These are phyloP conservation scores for Talaromyces thailandensis DNA, from an alignment of 495 filamentous ascomycete genomes.

Conservation along the genomic window DNA sequence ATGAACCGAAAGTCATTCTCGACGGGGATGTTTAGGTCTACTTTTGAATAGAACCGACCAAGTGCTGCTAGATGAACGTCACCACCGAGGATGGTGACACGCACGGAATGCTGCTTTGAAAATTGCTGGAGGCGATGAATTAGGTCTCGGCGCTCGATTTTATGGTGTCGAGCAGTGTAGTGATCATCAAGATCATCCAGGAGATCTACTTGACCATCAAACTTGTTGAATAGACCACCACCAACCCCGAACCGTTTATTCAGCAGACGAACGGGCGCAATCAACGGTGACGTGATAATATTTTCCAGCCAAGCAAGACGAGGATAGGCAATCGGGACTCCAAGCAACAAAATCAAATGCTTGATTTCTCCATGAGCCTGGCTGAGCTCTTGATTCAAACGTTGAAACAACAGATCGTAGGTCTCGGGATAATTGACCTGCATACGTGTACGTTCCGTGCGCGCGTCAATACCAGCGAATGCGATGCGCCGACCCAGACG, in stretches of 20 bases:
- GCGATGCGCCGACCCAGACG: conserved; percentile 77
- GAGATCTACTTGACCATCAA: conserved; percentile 83
- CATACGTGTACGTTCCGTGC: conserved; percentile 84
- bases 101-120: conserved; percentile 59
- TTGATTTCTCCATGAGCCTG: conserved; percentile 55
- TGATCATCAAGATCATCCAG: conserved; percentile 93
- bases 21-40: conserved; percentile 49
- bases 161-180: conserved; percentile 88
- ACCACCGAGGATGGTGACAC: conserved; percentile 76
- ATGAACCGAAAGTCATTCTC: conserved; percentile 64
- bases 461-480: conserved; percentile 82
- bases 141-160: conserved; percentile 70
- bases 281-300: conserved; percentile 72
- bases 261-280: conserved; percentile 77
- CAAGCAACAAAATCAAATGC: conserved; percentile 78
- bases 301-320: conserved; percentile 91
- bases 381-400: conserved; percentile 54
- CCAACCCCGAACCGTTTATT: conserved; percentile 87
- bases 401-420: conserved; percentile 71
- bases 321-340: conserved; percentile 91
- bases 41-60: conserved; percentile 66
- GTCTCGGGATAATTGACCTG: conserved; percentile 89
- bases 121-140: conserved; percentile 67
- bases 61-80: conserved; percentile 71
- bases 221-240: conserved; percentile 82